phyloP scores from a whole-genome alignment of 2,329 filamentous ascomycete species.

The Mariannaea elegans region DNA sequence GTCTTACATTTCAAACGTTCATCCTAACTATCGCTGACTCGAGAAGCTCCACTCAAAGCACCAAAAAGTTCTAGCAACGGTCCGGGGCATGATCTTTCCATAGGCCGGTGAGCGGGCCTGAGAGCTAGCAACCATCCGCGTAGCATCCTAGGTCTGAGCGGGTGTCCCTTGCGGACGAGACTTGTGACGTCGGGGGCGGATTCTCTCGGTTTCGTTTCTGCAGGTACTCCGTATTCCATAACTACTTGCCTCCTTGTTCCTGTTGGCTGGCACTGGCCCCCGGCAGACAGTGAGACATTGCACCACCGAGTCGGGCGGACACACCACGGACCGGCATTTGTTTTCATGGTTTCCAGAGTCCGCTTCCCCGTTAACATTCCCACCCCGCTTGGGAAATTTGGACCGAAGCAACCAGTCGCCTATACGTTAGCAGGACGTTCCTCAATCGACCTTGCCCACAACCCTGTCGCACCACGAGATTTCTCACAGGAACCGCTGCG shows the following conservation, averaged over 20 bases:
- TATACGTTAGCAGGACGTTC: background rate
- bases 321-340: slow-evolving; percentile 8
- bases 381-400: background rate
- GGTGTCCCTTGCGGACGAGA: background rate
- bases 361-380: background rate
- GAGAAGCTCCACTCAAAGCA: slow-evolving; percentile 1
- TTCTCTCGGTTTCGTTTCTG: background rate
- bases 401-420: background rate
- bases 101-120: background rate
- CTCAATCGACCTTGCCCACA: background rate
- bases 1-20: background rate
- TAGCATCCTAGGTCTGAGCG: background rate
- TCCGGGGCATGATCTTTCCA: slow-evolving; percentile 5
- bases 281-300: background rate
- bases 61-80: slow-evolving; percentile 9
- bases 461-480: slow-evolving; percentile 14
- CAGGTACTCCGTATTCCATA: background rate
- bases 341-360: background rate
- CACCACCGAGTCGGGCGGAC: background rate
- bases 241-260: background rate
- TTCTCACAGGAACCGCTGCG: slow-evolving; percentile 10
- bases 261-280: background rate
- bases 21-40: background rate
- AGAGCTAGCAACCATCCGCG: background rate
- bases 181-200: background rate